Evolutionary conservation across 371 early-diverging fungal genomes (phyloP).

Genomic region (Batkoa obscura): DNA sequence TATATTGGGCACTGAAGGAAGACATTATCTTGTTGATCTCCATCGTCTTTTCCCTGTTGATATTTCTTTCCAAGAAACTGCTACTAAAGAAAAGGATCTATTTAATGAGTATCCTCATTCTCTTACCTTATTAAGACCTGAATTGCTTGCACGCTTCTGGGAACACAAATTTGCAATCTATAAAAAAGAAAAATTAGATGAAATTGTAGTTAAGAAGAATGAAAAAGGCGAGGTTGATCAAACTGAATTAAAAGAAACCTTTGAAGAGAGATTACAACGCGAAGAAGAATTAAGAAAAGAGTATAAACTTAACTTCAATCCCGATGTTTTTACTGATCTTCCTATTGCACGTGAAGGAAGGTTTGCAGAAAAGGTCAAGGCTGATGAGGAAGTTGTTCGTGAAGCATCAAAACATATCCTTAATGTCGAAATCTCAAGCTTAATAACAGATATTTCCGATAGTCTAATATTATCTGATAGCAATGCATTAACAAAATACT

Average conservation of each 20-base stretch:
- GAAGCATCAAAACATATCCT: constrained; percentile 56
- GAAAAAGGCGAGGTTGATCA: constrained; percentile 9
- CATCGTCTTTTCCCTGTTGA: constrained; percentile 82
- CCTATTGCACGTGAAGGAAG: constrained; percentile 15
- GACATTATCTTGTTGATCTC: constrained; percentile 79
- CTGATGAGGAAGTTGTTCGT: constrained; percentile 35
- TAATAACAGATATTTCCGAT: constrained; percentile 56
- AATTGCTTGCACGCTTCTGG: constrained; percentile 68
- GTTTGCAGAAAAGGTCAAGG: constrained; percentile 14
- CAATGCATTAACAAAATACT: constrained; percentile 49
- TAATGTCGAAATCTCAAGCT: constrained; percentile 39
- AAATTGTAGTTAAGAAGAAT: constrained; percentile 13
- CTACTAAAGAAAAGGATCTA: constrained; percentile 24
- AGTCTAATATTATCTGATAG: constrained; percentile 69
- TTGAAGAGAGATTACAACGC: constrained; percentile 8
- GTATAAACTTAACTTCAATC: constrained; percentile 55
- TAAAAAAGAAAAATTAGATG: constrained; percentile 26
- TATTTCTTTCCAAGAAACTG: constrained; percentile 61
- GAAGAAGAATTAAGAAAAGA: constrained; percentile 30
- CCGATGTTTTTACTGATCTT: constrained; percentile 53
- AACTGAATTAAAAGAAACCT: constrained; percentile 6
- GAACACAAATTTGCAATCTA: constrained; percentile 51
- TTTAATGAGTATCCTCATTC: constrained; percentile 70
- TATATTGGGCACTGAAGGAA: constrained; percentile 72
- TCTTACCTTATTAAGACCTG: constrained; percentile 67